Evolutionary conservation across 2,329 filamentous ascomycete species (phyloP), one percentile per base, ranked within the genome.

Genomic region (Claviceps quebecensis): DNA sequence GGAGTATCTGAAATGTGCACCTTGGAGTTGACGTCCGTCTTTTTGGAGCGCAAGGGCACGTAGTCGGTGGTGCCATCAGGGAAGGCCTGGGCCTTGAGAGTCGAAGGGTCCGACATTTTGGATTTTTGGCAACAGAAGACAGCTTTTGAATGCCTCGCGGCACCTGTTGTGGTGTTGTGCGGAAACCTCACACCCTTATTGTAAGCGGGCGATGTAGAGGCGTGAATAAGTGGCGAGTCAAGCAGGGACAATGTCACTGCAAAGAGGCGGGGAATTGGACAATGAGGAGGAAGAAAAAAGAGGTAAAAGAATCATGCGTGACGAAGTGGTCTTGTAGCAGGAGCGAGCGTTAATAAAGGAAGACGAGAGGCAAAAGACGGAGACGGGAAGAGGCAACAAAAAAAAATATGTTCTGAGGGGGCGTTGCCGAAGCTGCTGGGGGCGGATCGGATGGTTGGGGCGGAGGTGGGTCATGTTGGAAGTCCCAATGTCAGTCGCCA

Each of bases 1-100:
- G 86, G 84, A 56, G 80, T 79, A 57, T 94, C 88, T 57, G 87
- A 81, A 69, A 95, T 93, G 69, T 95, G 88, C 63, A 84, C 78
- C 72, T 94, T 95, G 37, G 46, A 5, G 73, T 83, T 73, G 53
- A 66, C 44, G 54, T 81, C 77, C 57, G 70, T 68, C 63, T 70
- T 73, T 34, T 55, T 54, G 51, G 59, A 61, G 47, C 74, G 73
- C 46, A 73, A 66, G 54, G 75, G 75, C 59, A 74, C 69, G 65
- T 77, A 76, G 59, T 79, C 76, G 55, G 69, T 73, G 48, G 75
- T 78, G 65, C 75, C 76, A 60, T 79, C 76, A 29, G 69, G 65
- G 56, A 72, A 69, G 61, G 68, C 65, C 55, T 68, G 64, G 55
- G 69, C 68, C 65, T 69, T 54, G 53, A 61, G 62, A 26, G 47